A percentile compares a stretch with the other conserved stretches of the same genome.
phyloP scores from a whole-genome alignment of 2,329 filamentous ascomycete species.

The Fusarium sp. region DNA sequence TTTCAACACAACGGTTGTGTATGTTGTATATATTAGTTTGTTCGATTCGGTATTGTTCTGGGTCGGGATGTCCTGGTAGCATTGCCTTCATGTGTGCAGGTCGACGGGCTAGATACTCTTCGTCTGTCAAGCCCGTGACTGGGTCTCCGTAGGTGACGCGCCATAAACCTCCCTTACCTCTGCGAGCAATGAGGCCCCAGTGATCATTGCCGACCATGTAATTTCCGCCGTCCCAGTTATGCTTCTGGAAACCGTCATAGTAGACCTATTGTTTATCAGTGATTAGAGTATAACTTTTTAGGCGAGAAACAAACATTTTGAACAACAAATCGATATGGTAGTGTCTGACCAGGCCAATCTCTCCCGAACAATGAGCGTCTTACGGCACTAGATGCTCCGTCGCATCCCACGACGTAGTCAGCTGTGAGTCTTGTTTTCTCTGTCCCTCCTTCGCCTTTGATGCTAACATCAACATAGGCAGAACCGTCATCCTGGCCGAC shows the following conservation, averaged over 20 bases:
- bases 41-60: background rate
- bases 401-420: conserved; percentile 4
- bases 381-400: background rate
- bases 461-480: background rate
- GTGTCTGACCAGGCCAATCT: background rate
- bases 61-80: background rate
- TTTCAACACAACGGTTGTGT: background rate
- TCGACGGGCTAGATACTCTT: background rate
- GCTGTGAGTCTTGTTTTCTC: background rate
- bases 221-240: background rate
- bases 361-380: background rate
- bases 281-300: rapidly evolving
- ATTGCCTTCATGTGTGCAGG: conserved; percentile 1
- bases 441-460: background rate
- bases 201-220: background rate
- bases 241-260: conserved; percentile 1
- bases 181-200: background rate
- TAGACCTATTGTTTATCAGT: background rate
- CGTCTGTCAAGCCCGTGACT: background rate
- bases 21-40: background rate
- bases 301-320: background rate
- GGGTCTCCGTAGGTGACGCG: conserved; percentile 1
- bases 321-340: background rate
- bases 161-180: background rate
- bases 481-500: background rate